A percentile compares a stretch with the other conserved stretches of the same genome.
These are phyloP conservation scores for Geranium brycei DNA, from an alignment of 345 rosid genomes.

Conservation along the genomic window DNA sequence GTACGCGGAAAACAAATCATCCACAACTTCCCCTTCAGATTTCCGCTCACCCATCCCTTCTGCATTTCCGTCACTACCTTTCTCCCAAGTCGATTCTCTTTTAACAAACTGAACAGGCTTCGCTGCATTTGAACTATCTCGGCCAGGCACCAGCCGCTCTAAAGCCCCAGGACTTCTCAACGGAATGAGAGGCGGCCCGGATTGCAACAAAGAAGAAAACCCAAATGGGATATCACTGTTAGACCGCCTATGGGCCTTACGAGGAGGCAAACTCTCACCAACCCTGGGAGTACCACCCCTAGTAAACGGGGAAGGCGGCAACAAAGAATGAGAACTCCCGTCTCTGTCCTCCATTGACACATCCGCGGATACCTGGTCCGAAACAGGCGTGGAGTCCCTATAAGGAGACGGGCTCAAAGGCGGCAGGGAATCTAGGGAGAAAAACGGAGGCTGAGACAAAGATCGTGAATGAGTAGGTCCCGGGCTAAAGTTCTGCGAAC, in stretches of 20 bases:
- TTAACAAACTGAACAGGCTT: conserved; percentile 33
- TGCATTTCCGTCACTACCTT: conserved; percentile 23
- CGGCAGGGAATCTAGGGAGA: conserved; percentile 68
- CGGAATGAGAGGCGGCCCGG: conserved; percentile 52
- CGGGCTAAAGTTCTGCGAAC: conserved; percentile 31
- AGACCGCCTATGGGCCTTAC: conserved; percentile 76
- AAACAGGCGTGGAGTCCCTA: conserved; percentile 30
- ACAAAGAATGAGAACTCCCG: conserved; percentile 33
- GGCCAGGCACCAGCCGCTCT: conserved; percentile 15
- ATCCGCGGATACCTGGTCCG: conserved; percentile 38
- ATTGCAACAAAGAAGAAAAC: conserved; percentile 36
- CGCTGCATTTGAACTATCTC: too few species aligned
- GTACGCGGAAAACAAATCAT: conserved; percentile 83
- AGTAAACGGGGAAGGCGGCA: conserved; percentile 61
- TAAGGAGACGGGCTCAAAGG: conserved; percentile 68
- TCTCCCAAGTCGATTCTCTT: conserved; percentile 44
- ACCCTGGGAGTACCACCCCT: conserved; percentile 30
- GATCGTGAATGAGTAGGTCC: conserved; percentile 66
- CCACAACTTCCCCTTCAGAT: conserved; percentile 67
- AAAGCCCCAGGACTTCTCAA: conserved; percentile 29
- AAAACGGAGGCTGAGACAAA: conserved; percentile 71
- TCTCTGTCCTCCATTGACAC: conserved; percentile 61
- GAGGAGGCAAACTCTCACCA: conserved; percentile 65
- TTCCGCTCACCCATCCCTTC: conserved; percentile 72
- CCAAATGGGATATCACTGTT: conserved; percentile 73